phyloP scores from a whole-genome alignment of 306 rosid genomes.

The Begonia loranthoides region DNA sequence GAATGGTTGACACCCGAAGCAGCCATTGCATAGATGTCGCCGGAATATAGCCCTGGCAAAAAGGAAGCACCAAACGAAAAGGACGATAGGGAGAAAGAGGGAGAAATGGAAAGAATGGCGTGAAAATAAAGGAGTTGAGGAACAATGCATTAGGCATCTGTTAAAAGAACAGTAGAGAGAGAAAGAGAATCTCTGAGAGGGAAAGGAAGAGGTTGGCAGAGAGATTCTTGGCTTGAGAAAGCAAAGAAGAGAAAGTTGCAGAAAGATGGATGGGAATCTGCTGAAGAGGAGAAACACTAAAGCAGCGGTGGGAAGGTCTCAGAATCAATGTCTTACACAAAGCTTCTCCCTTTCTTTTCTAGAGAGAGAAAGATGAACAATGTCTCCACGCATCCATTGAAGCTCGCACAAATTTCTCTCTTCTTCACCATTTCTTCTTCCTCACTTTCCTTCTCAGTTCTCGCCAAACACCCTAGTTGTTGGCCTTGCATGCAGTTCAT shows the following conservation, averaged over 20 bases:
- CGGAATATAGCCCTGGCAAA: conserved; percentile 17
- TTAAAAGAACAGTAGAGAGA: conserved; percentile 23
- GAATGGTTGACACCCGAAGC: conserved; percentile 60
- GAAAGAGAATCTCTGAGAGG: conserved; percentile 17
- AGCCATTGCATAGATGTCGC: conserved; percentile 31
- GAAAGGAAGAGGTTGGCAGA: conserved; percentile 32
- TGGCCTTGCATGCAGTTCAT: too few relatives aligned
- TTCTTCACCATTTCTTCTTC: background rate
- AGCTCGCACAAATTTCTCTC: background rate
- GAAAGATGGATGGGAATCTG: conserved; percentile 51
- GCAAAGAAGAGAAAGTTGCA: conserved; percentile 40
- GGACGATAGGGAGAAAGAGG: conserved; percentile 21
- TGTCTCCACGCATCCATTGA: conserved; percentile 23
- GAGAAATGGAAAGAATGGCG: conserved; percentile 13
- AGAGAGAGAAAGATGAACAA: conserved; percentile 4
- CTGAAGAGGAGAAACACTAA: conserved; percentile 49
- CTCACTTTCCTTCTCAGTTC: too few relatives aligned
- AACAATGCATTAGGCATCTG: conserved; percentile 38
- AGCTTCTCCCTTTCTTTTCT: conserved; percentile 12
- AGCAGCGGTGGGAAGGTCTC: conserved; percentile 47
- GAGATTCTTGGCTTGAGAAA: conserved; percentile 94
- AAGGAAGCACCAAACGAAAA: conserved; percentile 20
- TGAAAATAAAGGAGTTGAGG: conserved; percentile 27
- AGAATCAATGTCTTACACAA: conserved; percentile 24
- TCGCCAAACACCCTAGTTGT: too few relatives aligned